Evolutionary conservation across 441 rosid genomes (phyloP).

Genomic region (Eruca vesicaria): DNA sequence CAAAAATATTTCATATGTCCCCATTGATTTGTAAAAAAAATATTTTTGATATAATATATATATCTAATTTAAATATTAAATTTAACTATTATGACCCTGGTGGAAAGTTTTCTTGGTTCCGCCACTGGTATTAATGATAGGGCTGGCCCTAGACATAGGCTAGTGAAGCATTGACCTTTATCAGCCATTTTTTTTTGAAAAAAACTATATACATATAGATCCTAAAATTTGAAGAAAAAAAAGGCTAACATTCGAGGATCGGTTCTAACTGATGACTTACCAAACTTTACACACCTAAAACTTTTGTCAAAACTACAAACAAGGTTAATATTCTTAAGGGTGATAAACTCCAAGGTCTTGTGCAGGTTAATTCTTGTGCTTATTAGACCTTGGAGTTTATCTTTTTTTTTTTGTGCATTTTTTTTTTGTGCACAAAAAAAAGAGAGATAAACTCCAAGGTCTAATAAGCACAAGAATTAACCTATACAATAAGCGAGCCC

Average conservation of each 20-base stretch:
- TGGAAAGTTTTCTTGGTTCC: too few species aligned
- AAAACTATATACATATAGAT: background rate
- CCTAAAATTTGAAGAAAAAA: too few species aligned
- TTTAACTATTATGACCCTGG: too few species aligned
- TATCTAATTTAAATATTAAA: too few species aligned
- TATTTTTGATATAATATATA: too few species aligned
- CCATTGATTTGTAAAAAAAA: too few species aligned
- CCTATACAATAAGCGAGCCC: background rate
- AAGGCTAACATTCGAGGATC: too few species aligned
- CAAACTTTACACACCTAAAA: background rate
- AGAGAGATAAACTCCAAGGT: background rate
- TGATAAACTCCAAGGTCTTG: background rate
- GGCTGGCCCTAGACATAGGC: background rate
- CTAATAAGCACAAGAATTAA: background rate
- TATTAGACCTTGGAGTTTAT: background rate
- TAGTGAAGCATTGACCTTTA: background rate
- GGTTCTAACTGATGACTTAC: too few species aligned
- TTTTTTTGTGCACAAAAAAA: too few species aligned
- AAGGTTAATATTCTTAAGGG: background rate
- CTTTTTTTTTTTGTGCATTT: too few species aligned
- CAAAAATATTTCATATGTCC: too few species aligned
- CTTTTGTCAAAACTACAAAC: background rate
- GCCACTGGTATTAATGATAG: too few species aligned
- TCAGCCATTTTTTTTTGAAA: background rate
- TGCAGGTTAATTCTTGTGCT: background rate